Evolutionary conservation across 495 filamentous ascomycete species (phyloP).

Genomic region (Cenococcum geophilum): DNA sequence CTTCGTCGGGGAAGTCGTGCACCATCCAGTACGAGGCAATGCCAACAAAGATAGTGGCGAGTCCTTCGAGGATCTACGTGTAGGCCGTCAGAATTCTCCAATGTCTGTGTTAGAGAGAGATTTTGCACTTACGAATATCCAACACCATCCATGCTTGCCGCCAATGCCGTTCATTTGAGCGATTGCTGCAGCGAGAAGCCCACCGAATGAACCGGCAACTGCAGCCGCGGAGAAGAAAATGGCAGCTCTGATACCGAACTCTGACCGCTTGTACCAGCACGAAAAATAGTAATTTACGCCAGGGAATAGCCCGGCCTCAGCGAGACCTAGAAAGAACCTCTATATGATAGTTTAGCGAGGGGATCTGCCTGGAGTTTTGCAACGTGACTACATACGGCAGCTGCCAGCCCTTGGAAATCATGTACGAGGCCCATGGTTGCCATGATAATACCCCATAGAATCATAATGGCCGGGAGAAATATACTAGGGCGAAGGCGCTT

Average conservation of each 20-base stretch:
- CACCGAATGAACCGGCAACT: conserved; percentile 79
- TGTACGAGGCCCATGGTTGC: conserved; percentile 75
- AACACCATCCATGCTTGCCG: conserved; percentile 65
- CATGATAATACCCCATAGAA: conserved; percentile 70
- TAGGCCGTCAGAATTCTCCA: too few species aligned
- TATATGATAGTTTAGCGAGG: conserved; percentile 3
- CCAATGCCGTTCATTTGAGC: conserved; percentile 65
- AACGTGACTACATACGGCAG: conserved; percentile 42
- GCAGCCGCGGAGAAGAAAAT: conserved; percentile 91
- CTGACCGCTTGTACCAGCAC: conserved; percentile 78
- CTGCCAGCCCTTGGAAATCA: conserved; percentile 73
- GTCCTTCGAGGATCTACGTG: conserved; percentile 55
- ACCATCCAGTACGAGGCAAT: conserved; percentile 77
- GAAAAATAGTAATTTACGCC: conserved; percentile 85
- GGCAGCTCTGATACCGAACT: conserved; percentile 71
- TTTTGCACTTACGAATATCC: conserved; percentile 60
- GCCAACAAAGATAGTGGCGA: conserved; percentile 69
- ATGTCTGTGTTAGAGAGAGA: too few species aligned
- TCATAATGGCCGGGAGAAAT: conserved; percentile 51
- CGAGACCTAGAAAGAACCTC: conserved; percentile 77
- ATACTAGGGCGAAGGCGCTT: conserved; percentile 49
- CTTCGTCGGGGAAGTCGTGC: conserved; percentile 81
- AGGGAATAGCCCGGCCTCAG: conserved; percentile 80
- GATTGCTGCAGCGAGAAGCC: conserved; percentile 73
- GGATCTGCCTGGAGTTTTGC: not conserved